Percentiles rank a stretch among this genome's conserved stretches.
phyloP scores from a whole-genome alignment of 495 filamentous ascomycete species.

The Penicillium argentinense region DNA sequence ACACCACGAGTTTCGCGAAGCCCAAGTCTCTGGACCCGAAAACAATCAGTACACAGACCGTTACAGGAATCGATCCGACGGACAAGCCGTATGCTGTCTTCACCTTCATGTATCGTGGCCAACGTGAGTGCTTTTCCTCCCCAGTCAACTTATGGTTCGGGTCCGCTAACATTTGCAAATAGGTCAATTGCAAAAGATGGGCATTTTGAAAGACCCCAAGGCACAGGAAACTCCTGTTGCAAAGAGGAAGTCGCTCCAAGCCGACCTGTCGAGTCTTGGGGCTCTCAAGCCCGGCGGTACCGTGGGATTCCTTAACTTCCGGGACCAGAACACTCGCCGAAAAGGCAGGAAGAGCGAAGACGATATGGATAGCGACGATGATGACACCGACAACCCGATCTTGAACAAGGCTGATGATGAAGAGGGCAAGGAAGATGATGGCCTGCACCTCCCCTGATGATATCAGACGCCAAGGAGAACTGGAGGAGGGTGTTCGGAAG shows the following conservation, averaged over 20 bases:
- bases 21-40: conserved; percentile 96
- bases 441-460: conserved; percentile 72
- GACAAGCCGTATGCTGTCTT: conserved; percentile 96
- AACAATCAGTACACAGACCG: conserved; percentile 95
- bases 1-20: conserved; percentile 98
- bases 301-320: conserved; percentile 87
- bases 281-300: conserved; percentile 79
- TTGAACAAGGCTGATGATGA: conserved; percentile 66
- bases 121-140: conserved; percentile 63
- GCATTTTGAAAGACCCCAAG: conserved; percentile 68
- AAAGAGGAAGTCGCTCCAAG: conserved; percentile 74
- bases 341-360: conserved; percentile 47
- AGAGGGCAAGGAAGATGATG: conserved; percentile 68
- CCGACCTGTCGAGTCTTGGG: conserved; percentile 81
- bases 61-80: conserved; percentile 94
- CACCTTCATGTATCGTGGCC: conserved; percentile 96
- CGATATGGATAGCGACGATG: conserved; percentile 69
- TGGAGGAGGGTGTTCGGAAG: conserved; percentile 86
- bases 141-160: neutral
- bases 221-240: conserved; percentile 53
- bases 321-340: conserved; percentile 62
- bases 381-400: conserved; percentile 55
- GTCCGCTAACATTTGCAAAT: conserved; percentile 25
- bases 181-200: conserved; percentile 96
- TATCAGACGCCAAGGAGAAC: conserved; percentile 75